Evolutionary conservation across 2,329 filamentous ascomycete species (phyloP).

Genomic region (Clonostachys chloroleuca): DNA sequence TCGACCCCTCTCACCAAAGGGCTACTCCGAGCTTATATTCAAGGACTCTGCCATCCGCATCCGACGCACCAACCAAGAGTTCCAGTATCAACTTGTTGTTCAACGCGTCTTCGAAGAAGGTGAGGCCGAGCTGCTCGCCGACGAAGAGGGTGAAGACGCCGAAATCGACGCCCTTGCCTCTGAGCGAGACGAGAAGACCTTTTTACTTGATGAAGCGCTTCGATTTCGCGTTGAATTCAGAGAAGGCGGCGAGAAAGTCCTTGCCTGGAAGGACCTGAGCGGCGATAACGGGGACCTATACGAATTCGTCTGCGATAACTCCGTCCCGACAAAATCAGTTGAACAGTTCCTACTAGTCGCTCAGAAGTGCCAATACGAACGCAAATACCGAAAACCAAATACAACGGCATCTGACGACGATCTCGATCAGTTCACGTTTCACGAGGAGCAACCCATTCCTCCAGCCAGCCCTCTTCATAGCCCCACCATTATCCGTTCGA

Average conservation of each 20-base stretch:
- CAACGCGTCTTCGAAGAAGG: constrained; percentile 97
- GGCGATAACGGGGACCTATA: constrained; percentile 94
- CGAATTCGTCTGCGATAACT: constrained; percentile 90
- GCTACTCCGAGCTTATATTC: constrained; percentile 98
- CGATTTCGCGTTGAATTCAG: constrained; percentile 83
- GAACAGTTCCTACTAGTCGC: constrained; percentile 78
- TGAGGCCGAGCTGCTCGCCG: constrained; percentile 84
- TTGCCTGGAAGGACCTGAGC: constrained; percentile 93
- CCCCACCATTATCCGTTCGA: constrained; percentile 48
- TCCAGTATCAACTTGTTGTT: constrained; percentile 94
- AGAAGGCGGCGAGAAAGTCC: constrained; percentile 74
- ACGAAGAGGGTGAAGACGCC: constrained; percentile 82
- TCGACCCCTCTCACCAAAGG: constrained; percentile 89
- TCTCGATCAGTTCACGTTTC: constrained; percentile 77
- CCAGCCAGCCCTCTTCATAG: constrained; percentile 59
- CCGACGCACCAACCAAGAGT: constrained; percentile 88
- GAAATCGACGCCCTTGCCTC: constrained; percentile 67
- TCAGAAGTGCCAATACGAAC: constrained; percentile 94
- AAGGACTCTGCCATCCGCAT: constrained; percentile 93
- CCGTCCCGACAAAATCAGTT: constrained; percentile 65
- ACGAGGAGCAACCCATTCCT: constrained; percentile 58
- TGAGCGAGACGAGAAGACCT: constrained; percentile 96
- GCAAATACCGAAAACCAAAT: constrained; percentile 80
- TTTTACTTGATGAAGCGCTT: constrained; percentile 87
- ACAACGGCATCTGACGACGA: constrained; percentile 79